phyloP scores from a whole-genome alignment of 257 asterid species.

The Catharanthus roseus region DNA sequence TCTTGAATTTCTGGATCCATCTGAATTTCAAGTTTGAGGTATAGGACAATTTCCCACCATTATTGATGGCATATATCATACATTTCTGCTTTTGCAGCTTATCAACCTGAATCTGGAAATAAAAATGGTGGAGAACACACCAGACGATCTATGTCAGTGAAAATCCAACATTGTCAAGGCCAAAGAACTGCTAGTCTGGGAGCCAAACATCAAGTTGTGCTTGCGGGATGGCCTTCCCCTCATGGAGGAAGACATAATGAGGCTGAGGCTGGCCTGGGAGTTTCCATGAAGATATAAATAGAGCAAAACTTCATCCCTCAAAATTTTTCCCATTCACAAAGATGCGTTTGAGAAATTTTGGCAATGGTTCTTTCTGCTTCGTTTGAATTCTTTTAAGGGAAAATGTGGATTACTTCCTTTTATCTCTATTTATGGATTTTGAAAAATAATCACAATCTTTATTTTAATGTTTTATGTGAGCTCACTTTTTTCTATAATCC shows the following conservation, averaged over 20 bases:
- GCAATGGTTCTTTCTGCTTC: background rate
- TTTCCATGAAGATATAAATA: slow-evolving; percentile 28
- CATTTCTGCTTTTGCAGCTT: slow-evolving; percentile 37
- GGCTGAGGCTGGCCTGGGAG: slow-evolving; percentile 70
- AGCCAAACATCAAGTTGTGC: slow-evolving; percentile 77
- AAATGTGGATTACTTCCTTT: no score
- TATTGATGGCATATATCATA: background rate
- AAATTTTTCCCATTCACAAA: no score
- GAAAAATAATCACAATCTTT: background rate
- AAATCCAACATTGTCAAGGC: slow-evolving; percentile 91
- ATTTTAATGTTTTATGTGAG: background rate
- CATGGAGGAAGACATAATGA: slow-evolving; percentile 94
- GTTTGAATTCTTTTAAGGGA: background rate
- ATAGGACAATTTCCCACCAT: no score
- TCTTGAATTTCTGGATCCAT: no score
- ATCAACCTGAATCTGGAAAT: slow-evolving; percentile 74
- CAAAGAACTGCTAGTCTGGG: slow-evolving; percentile 78
- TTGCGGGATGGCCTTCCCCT: slow-evolving; percentile 85
- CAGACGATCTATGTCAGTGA: slow-evolving; percentile 96
- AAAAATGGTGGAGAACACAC: slow-evolving; percentile 79
- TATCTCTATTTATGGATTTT: no score
- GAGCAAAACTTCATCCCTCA: no score
- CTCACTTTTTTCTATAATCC: no score
- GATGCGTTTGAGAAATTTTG: no score
- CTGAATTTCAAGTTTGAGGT: no score